Evolutionary conservation across 2,329 filamentous ascomycete species (phyloP).

Genomic region (Paradendryphiella salina): DNA sequence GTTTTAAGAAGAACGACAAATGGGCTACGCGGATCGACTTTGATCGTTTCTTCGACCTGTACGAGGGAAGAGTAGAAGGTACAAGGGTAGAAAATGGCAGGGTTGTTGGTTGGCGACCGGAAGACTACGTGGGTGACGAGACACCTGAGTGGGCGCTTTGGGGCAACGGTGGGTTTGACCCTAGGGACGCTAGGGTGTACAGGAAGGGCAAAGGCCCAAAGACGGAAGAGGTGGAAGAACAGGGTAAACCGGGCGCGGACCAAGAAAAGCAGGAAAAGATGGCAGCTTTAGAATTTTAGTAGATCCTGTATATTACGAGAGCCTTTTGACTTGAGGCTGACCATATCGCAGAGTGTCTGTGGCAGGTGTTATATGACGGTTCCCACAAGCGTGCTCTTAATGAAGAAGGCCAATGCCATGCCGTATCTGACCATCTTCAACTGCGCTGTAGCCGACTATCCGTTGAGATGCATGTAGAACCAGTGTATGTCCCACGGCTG

Average conservation of each 20-base stretch:
- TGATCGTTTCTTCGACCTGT: slow-evolving; percentile 78
- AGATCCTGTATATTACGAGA: background rate
- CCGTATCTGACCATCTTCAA: slow-evolving; percentile 43
- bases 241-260: slow-evolving; percentile 13
- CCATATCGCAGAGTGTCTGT: too few relatives aligned
- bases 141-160: slow-evolving; percentile 94
- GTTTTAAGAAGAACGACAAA: slow-evolving; percentile 74
- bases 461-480: slow-evolving; percentile 40
- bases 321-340: too few relatives aligned
- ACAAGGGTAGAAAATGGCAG: slow-evolving; percentile 50
- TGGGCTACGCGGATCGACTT: slow-evolving; percentile 96
- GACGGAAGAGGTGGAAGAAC: slow-evolving; percentile 20
- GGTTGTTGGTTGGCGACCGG: slow-evolving; percentile 70
- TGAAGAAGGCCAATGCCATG: slow-evolving; percentile 46
- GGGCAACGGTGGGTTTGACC: slow-evolving; percentile 94
- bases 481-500: slow-evolving; percentile 44
- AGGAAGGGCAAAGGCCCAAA: slow-evolving; percentile 71
- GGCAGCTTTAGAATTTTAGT: slow-evolving; percentile 17
- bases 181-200: slow-evolving; percentile 82
- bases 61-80: slow-evolving; percentile 61
- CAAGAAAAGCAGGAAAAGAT: slow-evolving; percentile 10
- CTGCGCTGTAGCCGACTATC: slow-evolving; percentile 36
- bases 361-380: slow-evolving; percentile 23
- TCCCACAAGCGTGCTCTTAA: slow-evolving; percentile 44
- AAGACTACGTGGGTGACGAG: slow-evolving; percentile 84